Percentiles rank a stretch among this genome's conserved stretches.
Conservation (phyloP, 208 protist genomes). For the Leishmania guyanensis region DNA sequence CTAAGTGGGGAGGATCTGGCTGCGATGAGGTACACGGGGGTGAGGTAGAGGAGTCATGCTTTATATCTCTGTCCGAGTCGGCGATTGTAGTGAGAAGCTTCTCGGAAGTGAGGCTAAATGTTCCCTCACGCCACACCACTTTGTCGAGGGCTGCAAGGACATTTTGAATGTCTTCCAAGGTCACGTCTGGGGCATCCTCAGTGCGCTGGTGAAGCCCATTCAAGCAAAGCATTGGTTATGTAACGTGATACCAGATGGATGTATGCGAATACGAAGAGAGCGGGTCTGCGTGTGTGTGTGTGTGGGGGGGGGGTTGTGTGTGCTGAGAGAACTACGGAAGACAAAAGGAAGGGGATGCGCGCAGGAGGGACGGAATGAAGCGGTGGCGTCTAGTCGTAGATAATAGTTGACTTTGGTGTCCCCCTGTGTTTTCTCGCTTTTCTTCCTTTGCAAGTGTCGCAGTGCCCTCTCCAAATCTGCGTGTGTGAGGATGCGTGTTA, state of each 20-base stretch:
- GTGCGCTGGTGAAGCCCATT: not conserved
- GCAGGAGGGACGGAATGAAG: conserved; percentile 68
- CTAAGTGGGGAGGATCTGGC: not conserved
- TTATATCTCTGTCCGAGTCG: not conserved
- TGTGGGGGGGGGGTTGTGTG: not conserved
- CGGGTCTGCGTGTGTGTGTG: not conserved
- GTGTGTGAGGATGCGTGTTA: not conserved
- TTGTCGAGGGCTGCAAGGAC: not conserved
- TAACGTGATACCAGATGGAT: not conserved
- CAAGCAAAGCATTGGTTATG: not conserved
- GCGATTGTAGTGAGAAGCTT: not conserved
- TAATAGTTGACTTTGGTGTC: not conserved
- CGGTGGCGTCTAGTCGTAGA: not conserved
- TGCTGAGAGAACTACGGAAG: not conserved
- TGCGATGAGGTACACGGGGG: not conserved
- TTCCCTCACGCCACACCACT: not conserved
- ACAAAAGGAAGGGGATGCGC: not conserved
- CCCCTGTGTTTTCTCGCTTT: not conserved
- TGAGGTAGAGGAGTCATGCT: not conserved
- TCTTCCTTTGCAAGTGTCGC: not conserved
- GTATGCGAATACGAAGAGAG: not conserved
- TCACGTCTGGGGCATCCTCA: not conserved
- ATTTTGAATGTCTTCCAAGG: not conserved
- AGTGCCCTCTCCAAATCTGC: not conserved
- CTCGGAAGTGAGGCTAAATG: no score